phyloP scores from a whole-genome alignment of 441 rosid genomes.

The California macrophylla region DNA sequence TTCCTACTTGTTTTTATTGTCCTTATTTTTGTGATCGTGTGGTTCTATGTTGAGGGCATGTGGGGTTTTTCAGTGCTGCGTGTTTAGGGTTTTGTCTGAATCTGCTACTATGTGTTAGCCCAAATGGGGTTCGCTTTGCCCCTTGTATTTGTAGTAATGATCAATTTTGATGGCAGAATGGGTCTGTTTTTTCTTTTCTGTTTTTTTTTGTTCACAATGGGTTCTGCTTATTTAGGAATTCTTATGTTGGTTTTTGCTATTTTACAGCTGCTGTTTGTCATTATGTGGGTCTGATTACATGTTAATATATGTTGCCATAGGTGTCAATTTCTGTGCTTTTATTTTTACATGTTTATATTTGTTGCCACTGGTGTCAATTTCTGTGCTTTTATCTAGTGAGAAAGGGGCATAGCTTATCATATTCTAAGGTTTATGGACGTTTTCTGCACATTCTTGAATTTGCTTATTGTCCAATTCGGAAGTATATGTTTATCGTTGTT shows the following conservation, averaged over 20 bases:
- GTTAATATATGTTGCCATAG: neutral
- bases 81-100: slow-evolving; percentile 6
- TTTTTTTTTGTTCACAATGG: neutral
- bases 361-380: neutral
- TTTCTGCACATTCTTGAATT: too few species aligned
- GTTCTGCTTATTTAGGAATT: neutral
- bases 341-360: neutral
- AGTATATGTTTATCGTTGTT: neutral
- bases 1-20: neutral
- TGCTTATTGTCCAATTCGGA: too few species aligned
- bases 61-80: neutral
- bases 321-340: neutral
- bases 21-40: neutral
- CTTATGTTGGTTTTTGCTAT: neutral
- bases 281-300: neutral
- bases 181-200: neutral
- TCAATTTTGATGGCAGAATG: neutral
- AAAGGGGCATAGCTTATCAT: too few species aligned
- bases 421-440: too few species aligned
- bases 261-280: neutral
- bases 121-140: neutral
- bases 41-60: neutral
- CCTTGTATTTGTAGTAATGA: neutral
- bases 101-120: neutral
- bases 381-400: neutral